Conservation (phyloP, 345 rosid genomes). For the Populus nigra region DNA sequence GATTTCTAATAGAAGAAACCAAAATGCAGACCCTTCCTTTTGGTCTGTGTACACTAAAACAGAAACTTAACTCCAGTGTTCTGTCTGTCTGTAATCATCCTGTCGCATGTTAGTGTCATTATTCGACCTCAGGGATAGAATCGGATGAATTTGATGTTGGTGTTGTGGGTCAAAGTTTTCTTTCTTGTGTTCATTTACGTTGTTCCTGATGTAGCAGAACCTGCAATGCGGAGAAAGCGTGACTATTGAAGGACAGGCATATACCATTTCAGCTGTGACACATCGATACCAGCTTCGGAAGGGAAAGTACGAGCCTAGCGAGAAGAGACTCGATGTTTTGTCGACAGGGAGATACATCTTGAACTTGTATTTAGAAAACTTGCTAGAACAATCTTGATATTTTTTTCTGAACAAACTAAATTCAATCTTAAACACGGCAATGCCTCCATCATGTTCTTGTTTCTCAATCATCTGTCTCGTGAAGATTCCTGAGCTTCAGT, state of each 20-base stretch:
- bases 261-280: slow-evolving; percentile 75
- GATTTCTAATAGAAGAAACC: slow-evolving; percentile 14
- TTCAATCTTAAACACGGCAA: neutral
- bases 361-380: slow-evolving; percentile 70
- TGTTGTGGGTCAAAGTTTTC: neutral
- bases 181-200: neutral
- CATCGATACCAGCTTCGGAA: slow-evolving; percentile 87
- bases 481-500: neutral
- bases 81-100: slow-evolving; percentile 6
- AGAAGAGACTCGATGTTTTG: slow-evolving; percentile 82
- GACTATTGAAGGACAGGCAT: slow-evolving; percentile 78
- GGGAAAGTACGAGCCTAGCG: slow-evolving; percentile 85
- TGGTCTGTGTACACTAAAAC: neutral
- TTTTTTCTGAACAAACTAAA: too few relatives aligned
- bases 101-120: slow-evolving; percentile 2
- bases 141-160: neutral
- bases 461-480: neutral
- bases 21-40: neutral
- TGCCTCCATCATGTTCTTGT: neutral
- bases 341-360: slow-evolving; percentile 74
- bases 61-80: slow-evolving; percentile 19
- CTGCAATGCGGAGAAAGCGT: slow-evolving; percentile 88
- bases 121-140: slow-evolving; percentile 8
- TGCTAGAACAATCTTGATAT: slow-evolving; percentile 63
- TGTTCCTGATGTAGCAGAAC: slow-evolving; percentile 48